A percentile compares a stretch with the other conserved stretches of the same genome.
phyloP scores from a whole-genome alignment of 2,329 filamentous ascomycete species.

The Colletotrichum sp. region DNA sequence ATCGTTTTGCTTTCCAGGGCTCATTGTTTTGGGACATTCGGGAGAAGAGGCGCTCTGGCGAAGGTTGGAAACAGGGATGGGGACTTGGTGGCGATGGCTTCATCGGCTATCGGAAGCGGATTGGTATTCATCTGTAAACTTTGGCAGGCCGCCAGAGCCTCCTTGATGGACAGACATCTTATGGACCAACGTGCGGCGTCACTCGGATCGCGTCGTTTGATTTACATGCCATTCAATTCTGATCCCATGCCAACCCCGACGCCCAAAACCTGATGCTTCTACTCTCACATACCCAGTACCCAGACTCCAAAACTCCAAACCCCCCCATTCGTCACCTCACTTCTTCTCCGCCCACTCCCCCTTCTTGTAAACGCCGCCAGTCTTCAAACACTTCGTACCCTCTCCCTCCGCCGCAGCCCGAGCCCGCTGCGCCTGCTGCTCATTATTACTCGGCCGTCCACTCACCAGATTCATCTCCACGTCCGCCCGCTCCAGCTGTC shows the following conservation, averaged over 20 bases:
- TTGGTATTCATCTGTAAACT: neutral
- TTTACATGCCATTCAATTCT: neutral
- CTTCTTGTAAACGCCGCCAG: neutral
- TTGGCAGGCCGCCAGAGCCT: neutral
- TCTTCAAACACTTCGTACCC: neutral
- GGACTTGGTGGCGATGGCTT: slow-evolving; percentile 1
- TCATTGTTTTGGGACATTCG: slow-evolving; percentile 24
- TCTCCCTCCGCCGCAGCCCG: accelerated
- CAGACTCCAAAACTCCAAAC: neutral
- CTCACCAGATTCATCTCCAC: neutral
- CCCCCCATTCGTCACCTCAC: neutral
- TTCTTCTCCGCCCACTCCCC: neutral
- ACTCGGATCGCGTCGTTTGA: accelerated
- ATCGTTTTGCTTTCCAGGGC: slow-evolving; percentile 31
- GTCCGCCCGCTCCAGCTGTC: neutral
- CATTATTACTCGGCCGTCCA: neutral
- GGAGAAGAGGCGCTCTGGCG: neutral
- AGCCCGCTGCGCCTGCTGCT: neutral
- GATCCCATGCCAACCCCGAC: neutral
- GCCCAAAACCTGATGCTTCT: neutral
- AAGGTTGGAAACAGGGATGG: slow-evolving; percentile 10
- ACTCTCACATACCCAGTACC: neutral
- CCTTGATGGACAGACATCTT: neutral
- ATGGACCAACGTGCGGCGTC: neutral
- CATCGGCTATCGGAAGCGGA: neutral